Conservation (phyloP, 2,329 filamentous ascomycete genomes). For the Fusarium mangiferae region DNA sequence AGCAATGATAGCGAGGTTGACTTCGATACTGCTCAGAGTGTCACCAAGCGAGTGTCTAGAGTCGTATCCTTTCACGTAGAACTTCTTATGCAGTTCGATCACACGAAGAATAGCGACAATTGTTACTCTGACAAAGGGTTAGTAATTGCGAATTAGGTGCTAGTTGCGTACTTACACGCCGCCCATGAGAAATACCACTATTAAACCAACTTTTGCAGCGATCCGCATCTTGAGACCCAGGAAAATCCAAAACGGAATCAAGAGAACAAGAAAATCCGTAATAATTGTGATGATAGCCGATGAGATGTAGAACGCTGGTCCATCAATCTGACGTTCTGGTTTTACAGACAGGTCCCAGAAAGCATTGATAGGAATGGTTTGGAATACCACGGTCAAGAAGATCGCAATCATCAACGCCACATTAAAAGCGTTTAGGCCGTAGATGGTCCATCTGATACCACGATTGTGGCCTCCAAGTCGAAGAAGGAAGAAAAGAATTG, state of each 20-base stretch:
- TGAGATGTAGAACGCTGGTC: conserved; percentile 50
- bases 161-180: conserved; percentile 44
- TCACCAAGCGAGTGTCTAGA: conserved; percentile 44
- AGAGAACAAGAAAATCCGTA: conserved; percentile 54
- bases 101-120: conserved; percentile 49
- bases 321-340: conserved; percentile 37
- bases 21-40: conserved; percentile 48
- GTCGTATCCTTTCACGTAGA: conserved; percentile 37
- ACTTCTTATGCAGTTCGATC: conserved; percentile 33
- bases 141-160: background rate
- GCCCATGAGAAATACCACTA: conserved; percentile 54
- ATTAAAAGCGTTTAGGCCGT: conserved; percentile 50
- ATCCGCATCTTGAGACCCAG: conserved; percentile 51
- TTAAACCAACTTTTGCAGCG: conserved; percentile 51
- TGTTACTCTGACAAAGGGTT: conserved; percentile 41
- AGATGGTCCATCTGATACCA: conserved; percentile 39
- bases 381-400: conserved; percentile 52
- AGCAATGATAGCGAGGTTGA: conserved; percentile 52
- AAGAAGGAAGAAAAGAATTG: conserved; percentile 57
- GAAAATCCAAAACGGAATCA: conserved; percentile 55
- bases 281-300: conserved; percentile 52
- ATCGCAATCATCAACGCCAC: conserved; percentile 45
- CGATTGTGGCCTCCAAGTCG: conserved; percentile 49
- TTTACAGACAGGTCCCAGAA: conserved; percentile 46
- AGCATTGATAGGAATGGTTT: conserved; percentile 51